phyloP scores from a whole-genome alignment of 768 basidiomycete species.

The Termitomyces eurrhizus region DNA sequence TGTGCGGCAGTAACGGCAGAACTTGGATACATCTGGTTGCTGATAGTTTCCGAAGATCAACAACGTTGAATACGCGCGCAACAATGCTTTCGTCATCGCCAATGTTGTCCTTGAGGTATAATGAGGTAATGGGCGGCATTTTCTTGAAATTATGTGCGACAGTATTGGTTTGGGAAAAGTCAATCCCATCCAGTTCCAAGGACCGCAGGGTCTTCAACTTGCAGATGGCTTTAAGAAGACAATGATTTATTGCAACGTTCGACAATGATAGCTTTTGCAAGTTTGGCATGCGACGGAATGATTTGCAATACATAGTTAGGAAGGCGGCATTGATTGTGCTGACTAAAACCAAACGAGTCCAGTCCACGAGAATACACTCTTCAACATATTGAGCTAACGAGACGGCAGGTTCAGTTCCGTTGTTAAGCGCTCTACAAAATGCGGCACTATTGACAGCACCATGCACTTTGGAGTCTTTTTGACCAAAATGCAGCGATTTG shows the following conservation, averaged over 20 bases:
- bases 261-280: conserved; percentile 7
- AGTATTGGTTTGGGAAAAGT: neutral
- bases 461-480: neutral
- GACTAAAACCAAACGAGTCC: neutral
- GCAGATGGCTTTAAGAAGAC: conserved; percentile 12
- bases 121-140: neutral
- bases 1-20: neutral
- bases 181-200: neutral
- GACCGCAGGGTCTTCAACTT: conserved; percentile 5
- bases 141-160: neutral
- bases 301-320: conserved; percentile 13
- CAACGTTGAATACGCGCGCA: neutral
- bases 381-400: conserved; percentile 28
- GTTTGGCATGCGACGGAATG: conserved; percentile 15
- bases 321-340: conserved; percentile 6
- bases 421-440: conserved; percentile 26
- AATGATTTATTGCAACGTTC: neutral
- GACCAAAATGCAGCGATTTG: conserved; percentile 23
- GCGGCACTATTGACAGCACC: conserved; percentile 5
- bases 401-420: conserved; percentile 22
- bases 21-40: neutral
- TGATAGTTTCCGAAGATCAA: conserved; percentile 1
- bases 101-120: neutral
- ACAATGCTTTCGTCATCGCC: neutral
- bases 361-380: conserved; percentile 17